phyloP scores from a whole-genome alignment of 768 basidiomycete genomes.

The Boletus pseudo-olivaceus region DNA sequence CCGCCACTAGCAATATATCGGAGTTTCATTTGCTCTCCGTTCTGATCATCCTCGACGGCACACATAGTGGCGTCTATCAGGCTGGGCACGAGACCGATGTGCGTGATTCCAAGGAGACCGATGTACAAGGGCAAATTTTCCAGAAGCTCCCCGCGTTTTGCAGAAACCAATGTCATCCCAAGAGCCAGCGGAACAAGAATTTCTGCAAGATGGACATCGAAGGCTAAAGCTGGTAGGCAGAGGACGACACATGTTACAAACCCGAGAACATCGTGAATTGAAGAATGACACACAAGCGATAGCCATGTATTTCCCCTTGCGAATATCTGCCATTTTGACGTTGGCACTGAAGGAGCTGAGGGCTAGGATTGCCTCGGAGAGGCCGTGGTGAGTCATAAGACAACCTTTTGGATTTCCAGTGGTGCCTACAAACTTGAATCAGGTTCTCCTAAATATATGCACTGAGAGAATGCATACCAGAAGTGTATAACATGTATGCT shows the following conservation, averaged over 20 bases:
- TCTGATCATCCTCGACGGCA: conserved; percentile 27
- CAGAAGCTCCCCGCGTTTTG: conserved; percentile 36
- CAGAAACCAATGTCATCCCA: conserved; percentile 44
- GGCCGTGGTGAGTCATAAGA: conserved; percentile 36
- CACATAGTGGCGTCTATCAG: conserved; percentile 48
- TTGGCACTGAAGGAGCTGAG: conserved; percentile 24
- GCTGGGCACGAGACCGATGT: conserved; percentile 51
- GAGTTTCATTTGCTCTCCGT: conserved; percentile 31
- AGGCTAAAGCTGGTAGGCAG: conserved; percentile 41
- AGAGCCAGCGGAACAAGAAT: conserved; percentile 39
- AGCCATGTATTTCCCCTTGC: conserved; percentile 36
- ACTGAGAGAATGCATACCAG: conserved; percentile 31
- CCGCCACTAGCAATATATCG: conserved; percentile 48
- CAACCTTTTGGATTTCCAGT: conserved; percentile 53
- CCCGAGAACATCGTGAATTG: background rate
- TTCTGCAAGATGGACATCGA: conserved; percentile 50
- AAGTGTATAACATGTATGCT: conserved; percentile 49
- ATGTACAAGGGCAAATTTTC: conserved; percentile 43
- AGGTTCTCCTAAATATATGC: background rate
- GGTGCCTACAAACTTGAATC: conserved; percentile 34
- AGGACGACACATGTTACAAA: background rate
- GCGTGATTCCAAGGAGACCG: conserved; percentile 41
- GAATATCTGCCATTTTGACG: conserved; percentile 22
- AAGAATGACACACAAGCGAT: conserved; percentile 39
- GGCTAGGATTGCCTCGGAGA: conserved; percentile 31